These are phyloP conservation scores for Anastatica hierochuntica DNA, from an alignment of 345 rosid species.

Conservation along the genomic window DNA sequence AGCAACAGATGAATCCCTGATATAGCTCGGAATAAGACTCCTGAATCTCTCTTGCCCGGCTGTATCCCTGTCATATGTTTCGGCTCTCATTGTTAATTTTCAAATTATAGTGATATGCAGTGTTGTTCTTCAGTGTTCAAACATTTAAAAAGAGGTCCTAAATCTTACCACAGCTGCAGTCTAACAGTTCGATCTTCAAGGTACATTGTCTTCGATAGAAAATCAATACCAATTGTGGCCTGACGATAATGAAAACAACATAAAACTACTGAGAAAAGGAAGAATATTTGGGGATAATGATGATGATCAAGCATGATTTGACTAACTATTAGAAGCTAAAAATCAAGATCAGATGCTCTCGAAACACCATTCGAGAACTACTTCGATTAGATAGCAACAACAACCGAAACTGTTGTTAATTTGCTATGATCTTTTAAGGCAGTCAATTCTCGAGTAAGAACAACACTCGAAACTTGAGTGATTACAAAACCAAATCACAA, in stretches of 20 bases:
- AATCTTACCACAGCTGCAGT: slow-evolving; percentile 67
- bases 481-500: too few species aligned
- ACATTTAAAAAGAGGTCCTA: too few species aligned
- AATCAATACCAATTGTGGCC: slow-evolving; percentile 83
- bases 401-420: background rate
- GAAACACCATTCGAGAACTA: background rate
- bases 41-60: slow-evolving; percentile 86
- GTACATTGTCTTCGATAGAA: slow-evolving; percentile 71
- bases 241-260: slow-evolving; percentile 23
- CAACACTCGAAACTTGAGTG: background rate
- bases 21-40: slow-evolving; percentile 74
- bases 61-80: slow-evolving; percentile 44
- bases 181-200: slow-evolving; percentile 76
- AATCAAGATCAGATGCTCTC: slow-evolving; percentile 8
- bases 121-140: too few species aligned
- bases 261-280: background rate
- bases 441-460: too few species aligned
- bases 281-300: background rate
- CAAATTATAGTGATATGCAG: too few species aligned
- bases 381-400: background rate
- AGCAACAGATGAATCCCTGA: slow-evolving; percentile 77
- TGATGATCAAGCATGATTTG: background rate
- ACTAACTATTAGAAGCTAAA: background rate
- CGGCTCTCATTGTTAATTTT: too few species aligned
- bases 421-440: too few species aligned